Percentiles rank a stretch among this genome's conserved stretches.
These are phyloP conservation scores for Datura wrightii DNA, from an alignment of 257 asterid genomes.

Conservation along the genomic window DNA sequence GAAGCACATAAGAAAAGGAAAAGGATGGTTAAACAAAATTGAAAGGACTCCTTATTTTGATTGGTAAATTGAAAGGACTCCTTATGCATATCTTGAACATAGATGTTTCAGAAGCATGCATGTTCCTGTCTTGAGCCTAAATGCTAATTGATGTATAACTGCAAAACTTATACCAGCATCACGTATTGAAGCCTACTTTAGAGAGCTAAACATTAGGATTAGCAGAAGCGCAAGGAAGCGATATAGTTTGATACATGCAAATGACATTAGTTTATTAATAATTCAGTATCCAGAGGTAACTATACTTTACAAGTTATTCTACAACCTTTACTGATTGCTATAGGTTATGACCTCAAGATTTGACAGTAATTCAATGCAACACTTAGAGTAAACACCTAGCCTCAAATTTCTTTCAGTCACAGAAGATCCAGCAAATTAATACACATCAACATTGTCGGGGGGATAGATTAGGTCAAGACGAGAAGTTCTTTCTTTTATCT, in stretches of 20 bases:
- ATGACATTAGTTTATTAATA: neutral
- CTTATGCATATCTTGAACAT: neutral
- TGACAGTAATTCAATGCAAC: neutral
- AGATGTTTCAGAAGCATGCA: neutral
- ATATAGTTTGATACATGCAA: neutral
- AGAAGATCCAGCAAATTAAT: neutral
- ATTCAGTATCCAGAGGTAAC: neutral
- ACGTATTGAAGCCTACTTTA: conserved; percentile 7
- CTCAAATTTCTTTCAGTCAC: neutral
- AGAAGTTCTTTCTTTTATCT: neutral
- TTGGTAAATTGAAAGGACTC: neutral
- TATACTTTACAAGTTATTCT: neutral
- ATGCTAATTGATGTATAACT: neutral
- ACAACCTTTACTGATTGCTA: neutral
- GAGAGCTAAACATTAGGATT: neutral
- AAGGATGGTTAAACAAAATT: conserved; percentile 2
- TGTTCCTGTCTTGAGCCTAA: conserved; percentile 17
- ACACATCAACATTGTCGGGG: neutral
- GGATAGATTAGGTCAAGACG: neutral
- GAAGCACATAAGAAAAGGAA: neutral
- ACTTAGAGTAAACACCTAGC: neutral
- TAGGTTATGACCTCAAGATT: neutral
- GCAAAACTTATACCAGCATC: neutral
- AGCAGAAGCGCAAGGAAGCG: neutral
- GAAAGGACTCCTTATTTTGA: conserved; percentile 15